Conservation (phyloP, 2,329 filamentous ascomycete genomes). For the Xylaria sp. region DNA sequence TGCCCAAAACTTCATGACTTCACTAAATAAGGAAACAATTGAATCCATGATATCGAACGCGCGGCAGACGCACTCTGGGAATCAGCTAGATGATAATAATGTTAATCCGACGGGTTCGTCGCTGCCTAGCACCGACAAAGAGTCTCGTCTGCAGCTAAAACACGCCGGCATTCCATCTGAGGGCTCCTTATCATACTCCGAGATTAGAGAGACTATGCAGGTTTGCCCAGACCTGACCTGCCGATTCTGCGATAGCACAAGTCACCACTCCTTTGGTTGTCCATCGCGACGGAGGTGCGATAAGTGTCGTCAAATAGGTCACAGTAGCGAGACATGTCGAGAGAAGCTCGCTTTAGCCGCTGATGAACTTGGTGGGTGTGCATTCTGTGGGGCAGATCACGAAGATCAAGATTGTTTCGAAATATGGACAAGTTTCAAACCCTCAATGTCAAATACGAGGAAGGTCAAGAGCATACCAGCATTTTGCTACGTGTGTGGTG, state of each 20-base stretch:
- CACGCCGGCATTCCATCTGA: slow-evolving; percentile 57
- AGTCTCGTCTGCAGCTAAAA: slow-evolving; percentile 54
- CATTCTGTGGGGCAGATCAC: slow-evolving; percentile 70
- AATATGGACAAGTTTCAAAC: slow-evolving; percentile 69
- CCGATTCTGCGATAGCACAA: slow-evolving; percentile 58
- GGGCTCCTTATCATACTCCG: slow-evolving; percentile 65
- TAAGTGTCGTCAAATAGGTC: slow-evolving; percentile 73
- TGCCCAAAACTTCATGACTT: slow-evolving; percentile 37
- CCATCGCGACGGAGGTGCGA: slow-evolving; percentile 62
- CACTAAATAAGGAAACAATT: slow-evolving; percentile 28
- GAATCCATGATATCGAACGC: slow-evolving; percentile 35
- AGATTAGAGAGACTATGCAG: slow-evolving; percentile 57
- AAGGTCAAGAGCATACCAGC: slow-evolving; percentile 63
- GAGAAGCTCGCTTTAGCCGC: slow-evolving; percentile 66
- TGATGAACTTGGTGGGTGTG: slow-evolving; percentile 68
- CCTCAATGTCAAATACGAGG: slow-evolving; percentile 53
- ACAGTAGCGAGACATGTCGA: slow-evolving; percentile 61
- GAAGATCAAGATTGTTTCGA: slow-evolving; percentile 68
- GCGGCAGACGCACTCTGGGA: slow-evolving; percentile 15
- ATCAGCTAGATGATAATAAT: neutral
- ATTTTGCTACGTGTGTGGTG: slow-evolving; percentile 68
- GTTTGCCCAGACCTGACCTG: slow-evolving; percentile 61
- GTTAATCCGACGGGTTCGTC: neutral
- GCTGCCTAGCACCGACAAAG: slow-evolving; percentile 44
- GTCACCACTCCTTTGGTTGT: slow-evolving; percentile 64